These are phyloP conservation scores for Paraphoma chrysanthemicola DNA, from an alignment of 2,329 filamentous ascomycete species.

Conservation along the genomic window DNA sequence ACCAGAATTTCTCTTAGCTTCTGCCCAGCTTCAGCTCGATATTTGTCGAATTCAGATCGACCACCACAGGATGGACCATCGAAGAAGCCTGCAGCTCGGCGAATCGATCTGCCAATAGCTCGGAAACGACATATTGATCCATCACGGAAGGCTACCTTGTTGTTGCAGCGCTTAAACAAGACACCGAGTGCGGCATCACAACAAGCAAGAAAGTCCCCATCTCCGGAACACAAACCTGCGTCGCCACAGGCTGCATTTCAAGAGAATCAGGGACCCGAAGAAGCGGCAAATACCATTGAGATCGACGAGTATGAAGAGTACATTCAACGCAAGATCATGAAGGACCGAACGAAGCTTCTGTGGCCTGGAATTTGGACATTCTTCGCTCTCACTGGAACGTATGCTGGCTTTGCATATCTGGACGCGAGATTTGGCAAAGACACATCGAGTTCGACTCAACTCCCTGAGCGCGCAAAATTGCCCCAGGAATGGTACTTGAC, in stretches of 20 bases:
- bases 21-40: too few species aligned
- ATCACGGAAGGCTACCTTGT: background rate
- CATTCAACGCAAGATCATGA: constrained; percentile 9
- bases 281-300: background rate
- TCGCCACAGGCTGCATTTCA: background rate
- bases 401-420: constrained; percentile 15
- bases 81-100: too few species aligned
- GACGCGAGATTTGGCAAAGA: constrained; percentile 7
- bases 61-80: too few species aligned
- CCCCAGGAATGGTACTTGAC: constrained; percentile 20
- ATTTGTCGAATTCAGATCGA: too few species aligned
- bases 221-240: background rate
- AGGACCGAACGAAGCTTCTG: constrained; percentile 11
- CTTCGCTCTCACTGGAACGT: constrained; percentile 12
- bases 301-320: constrained; percentile 5
- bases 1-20: too few species aligned
- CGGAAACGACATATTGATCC: background rate
- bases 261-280: background rate
- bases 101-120: background rate
- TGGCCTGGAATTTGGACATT: constrained; percentile 21
- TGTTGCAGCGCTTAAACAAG: constrained; percentile 2
- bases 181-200: too few species aligned
- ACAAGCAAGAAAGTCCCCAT: background rate
- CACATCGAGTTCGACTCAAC: constrained; percentile 2
- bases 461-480: constrained; percentile 4